Percentiles rank a stretch among this genome's conserved stretches.
Conservation (phyloP, 1,139 yeast genomes). For the Hemisphaericaspora xylofermentans region DNA sequence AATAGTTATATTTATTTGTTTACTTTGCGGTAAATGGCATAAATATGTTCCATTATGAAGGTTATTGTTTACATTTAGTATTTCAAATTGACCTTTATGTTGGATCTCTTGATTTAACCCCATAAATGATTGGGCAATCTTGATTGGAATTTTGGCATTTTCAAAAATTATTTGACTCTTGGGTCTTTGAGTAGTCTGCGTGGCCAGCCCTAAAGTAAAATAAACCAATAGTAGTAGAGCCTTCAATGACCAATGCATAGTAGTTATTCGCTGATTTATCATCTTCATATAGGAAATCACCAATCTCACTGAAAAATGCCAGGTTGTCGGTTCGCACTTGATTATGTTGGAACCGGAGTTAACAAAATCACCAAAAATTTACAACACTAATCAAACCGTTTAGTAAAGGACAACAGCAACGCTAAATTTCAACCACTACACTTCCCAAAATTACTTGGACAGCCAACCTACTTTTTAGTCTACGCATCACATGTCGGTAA, state of each 20-base stretch:
- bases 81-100: constrained; percentile 22
- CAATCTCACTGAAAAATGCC: background rate
- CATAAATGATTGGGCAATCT: constrained; percentile 13
- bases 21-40: constrained; percentile 21
- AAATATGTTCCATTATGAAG: constrained; percentile 14
- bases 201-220: constrained; percentile 1
- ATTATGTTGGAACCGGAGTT: background rate
- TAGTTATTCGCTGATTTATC: background rate
- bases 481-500: constrained; percentile 8
- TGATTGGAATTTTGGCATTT: constrained; percentile 15
- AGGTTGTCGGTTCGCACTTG: background rate
- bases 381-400: too few species aligned
- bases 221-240: constrained; percentile 2
- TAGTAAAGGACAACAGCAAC: background rate
- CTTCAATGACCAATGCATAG: constrained; percentile 3
- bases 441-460: too few species aligned
- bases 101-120: constrained; percentile 8
- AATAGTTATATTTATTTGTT: constrained; percentile 7
- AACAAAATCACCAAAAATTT: too few species aligned
- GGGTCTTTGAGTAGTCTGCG: constrained; percentile 3
- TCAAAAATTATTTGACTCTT: constrained; percentile 17
- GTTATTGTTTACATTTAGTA: constrained; percentile 15
- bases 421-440: background rate
- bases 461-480: too few species aligned
- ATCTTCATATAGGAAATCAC: too few species aligned